Conservation (phyloP, 1,284 basidiomycete species). For the Ceratobasidium theobromae region DNA sequence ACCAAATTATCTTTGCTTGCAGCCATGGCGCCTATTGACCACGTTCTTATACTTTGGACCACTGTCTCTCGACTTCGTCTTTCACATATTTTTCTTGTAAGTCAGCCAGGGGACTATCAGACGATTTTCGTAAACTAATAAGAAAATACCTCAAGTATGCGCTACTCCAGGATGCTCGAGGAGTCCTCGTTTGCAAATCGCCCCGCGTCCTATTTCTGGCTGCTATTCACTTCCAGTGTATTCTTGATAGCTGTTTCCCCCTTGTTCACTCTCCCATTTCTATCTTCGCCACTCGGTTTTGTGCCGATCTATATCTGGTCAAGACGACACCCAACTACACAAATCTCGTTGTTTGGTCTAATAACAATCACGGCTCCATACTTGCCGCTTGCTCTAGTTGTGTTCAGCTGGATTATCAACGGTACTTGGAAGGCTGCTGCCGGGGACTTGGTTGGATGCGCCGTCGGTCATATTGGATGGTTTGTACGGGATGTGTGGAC, state of each 20-base stretch:
- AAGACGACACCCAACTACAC: constrained; percentile 86
- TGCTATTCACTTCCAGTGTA: constrained; percentile 75
- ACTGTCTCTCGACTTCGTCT: constrained; percentile 90
- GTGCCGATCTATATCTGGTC: constrained; percentile 98
- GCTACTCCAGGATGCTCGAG: constrained; percentile 94
- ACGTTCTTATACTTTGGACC: constrained; percentile 97
- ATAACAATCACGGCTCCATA: constrained; percentile 95
- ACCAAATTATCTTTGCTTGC: constrained; percentile 30
- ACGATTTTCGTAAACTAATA: no score
- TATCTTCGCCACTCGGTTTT: constrained; percentile 85
- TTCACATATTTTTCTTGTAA: constrained; percentile 98
- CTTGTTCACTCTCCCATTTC: constrained; percentile 85
- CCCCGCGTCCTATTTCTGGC: constrained; percentile 92
- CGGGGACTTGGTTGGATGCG: constrained; percentile 83
- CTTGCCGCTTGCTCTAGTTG: constrained; percentile 86
- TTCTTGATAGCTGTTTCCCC: constrained; percentile 84
- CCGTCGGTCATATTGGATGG: constrained; percentile 89
- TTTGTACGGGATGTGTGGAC: constrained; percentile 95
- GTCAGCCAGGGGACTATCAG: constrained; percentile 47
- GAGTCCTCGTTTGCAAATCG: constrained; percentile 91
- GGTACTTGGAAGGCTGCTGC: constrained; percentile 84
- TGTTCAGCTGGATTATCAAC: constrained; percentile 88
- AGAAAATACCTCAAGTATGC: constrained; percentile 64
- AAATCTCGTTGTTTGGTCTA: constrained; percentile 93
- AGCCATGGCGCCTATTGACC: constrained; percentile 88